A percentile compares a stretch with the other conserved stretches of the same genome.
Evolutionary conservation across 306 rosid genomes (phyloP).

Genomic region (Quercus alba): DNA sequence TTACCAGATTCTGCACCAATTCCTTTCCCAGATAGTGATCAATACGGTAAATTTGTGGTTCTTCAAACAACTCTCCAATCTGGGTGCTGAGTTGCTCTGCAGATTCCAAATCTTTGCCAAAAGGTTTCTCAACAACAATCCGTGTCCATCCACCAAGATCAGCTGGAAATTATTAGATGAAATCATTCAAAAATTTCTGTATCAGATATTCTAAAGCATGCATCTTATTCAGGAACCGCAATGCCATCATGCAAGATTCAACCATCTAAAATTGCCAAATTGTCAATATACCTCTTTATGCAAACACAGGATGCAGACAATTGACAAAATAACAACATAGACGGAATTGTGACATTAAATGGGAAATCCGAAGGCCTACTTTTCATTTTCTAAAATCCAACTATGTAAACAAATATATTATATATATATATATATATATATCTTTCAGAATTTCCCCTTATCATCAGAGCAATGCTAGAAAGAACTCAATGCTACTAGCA

Average conservation of each 20-base stretch:
- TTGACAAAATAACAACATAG: neutral
- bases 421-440: neutral
- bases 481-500: neutral
- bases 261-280: neutral
- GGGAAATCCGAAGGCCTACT: constrained; percentile 1
- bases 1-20: constrained; percentile 94
- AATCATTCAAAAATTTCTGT: constrained; percentile 23
- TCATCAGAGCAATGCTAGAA: neutral
- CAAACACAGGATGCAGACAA: neutral
- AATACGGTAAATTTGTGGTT: constrained; percentile 89
- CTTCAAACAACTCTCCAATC: constrained; percentile 83
- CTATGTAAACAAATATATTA: neutral
- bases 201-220: constrained; percentile 4
- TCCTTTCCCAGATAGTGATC: constrained; percentile 99
- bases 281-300: neutral
- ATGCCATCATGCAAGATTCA: neutral
- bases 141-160: constrained; percentile 99
- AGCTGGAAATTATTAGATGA: constrained; percentile 47
- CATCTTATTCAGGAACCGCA: constrained; percentile 1
- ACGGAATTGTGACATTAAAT: neutral
- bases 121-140: constrained; percentile 95
- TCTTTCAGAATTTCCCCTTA: neutral
- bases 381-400: neutral
- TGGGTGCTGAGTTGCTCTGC: constrained; percentile 86
- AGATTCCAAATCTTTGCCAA: constrained; percentile 88